A percentile compares a stretch with the other conserved stretches of the same genome.
Conservation (phyloP, 2,329 filamentous ascomycete genomes). For the Harringtonia lauricola region DNA sequence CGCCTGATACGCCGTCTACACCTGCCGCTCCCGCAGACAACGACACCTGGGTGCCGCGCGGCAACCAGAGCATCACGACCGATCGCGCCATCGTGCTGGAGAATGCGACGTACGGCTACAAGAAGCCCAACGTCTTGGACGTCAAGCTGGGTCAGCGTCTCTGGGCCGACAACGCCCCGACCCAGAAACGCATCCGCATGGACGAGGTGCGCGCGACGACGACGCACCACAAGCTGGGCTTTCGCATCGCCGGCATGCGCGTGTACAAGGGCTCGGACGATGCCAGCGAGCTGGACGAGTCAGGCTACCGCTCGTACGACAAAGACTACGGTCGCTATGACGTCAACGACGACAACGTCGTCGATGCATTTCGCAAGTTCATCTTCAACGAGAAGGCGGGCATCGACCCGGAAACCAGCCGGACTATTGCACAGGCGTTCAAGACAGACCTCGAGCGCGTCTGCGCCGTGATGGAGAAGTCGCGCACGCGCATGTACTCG, state of each 20-base stretch:
- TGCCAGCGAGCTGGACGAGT: constrained; percentile 32
- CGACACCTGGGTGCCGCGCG: constrained; percentile 35
- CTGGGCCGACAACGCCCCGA: constrained; percentile 65
- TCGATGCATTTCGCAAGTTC: constrained; percentile 43
- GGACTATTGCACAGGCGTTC: constrained; percentile 42
- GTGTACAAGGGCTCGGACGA: constrained; percentile 44
- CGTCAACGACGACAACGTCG: constrained; percentile 42
- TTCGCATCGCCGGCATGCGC: constrained; percentile 55
- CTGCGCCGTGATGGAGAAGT: constrained; percentile 37
- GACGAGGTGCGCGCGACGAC: constrained; percentile 47
- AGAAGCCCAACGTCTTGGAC: constrained; percentile 80
- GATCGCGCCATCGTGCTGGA: constrained; percentile 74
- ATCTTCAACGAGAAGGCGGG: constrained; percentile 47
- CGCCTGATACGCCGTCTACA: neutral
- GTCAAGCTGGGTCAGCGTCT: constrained; percentile 80
- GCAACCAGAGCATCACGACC: constrained; percentile 56
- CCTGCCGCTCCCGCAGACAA: constrained; percentile 12
- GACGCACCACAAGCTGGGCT: constrained; percentile 49
- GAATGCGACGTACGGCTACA: constrained; percentile 73
- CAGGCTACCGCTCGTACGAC: constrained; percentile 48
- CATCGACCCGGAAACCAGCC: constrained; percentile 47
- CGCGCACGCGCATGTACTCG: constrained; percentile 55
- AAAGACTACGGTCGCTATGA: constrained; percentile 48
- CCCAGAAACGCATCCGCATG: constrained; percentile 48
- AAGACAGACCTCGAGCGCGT: constrained; percentile 40